Evolutionary conservation across 2,329 filamentous ascomycete genomes (phyloP), one percentile per base, ranked within the genome.

Genomic region (Pyricularia sp.): DNA sequence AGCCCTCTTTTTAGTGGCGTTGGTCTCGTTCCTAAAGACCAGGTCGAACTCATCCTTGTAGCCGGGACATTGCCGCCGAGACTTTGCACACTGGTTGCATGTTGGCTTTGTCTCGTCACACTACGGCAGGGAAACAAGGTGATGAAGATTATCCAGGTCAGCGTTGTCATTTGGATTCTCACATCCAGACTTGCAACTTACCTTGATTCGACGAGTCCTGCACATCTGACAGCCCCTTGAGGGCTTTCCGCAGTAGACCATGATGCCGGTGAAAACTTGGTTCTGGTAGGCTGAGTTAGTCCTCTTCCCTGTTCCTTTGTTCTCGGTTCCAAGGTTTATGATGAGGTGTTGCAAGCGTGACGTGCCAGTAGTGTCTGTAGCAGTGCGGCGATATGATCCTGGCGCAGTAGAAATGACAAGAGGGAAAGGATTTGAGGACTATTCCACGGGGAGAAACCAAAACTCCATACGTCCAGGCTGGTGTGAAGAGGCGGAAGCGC

Each of bases 201-300:
- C 88, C 82, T 90, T 90, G 72, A 91, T 90, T 70, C 88, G 82
- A 68, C 88, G 81, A 44, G 82, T 88, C 72, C 88, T 83, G 73
- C 88, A 91, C 83, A 88, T 90, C 76, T 89, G 87, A 71, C 88
- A 91, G 70, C 87, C 88, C 76, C 80, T 77, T 0, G 85, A 88
- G 71, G 86, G 84, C 75, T 86, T 87, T 57, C 85, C 85, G 67
- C 83, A 85, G 70, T 87, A 88, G 13, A 87, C 85, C 85, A 87
- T 88, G 68, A 66, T 76, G 73, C 66, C 59, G 67, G 24, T 30
- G 33, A 13, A n/a, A 6, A 49, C 16, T 49, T 49, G 40, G 40
- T n/a, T 49, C 40, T 49, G 19, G 40, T 6, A 49, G n/a, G 16
- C 19, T 2, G 40, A 49, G 8, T 49, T 49, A 49, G 40, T 49